Conservation (phyloP, 129 eudicot species). For the Pulicaria dysenterica region DNA sequence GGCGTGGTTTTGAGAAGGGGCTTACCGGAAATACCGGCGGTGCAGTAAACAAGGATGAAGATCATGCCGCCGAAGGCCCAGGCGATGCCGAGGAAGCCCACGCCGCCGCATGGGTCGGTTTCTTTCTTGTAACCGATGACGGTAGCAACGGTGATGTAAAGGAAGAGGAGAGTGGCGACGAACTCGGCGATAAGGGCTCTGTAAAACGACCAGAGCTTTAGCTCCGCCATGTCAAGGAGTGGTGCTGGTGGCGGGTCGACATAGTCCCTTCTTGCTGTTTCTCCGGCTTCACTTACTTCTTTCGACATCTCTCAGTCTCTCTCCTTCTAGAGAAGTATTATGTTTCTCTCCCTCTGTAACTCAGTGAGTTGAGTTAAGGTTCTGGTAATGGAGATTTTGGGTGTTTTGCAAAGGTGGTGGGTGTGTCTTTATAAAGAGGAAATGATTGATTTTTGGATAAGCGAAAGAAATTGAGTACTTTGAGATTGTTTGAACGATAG, state of each 20-base stretch:
- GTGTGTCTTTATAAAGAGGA: constrained; percentile 32
- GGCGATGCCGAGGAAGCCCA: constrained; percentile 48
- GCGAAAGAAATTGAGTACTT: constrained; percentile 25
- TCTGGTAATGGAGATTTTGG: constrained; percentile 14
- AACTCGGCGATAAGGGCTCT: constrained; percentile 43
- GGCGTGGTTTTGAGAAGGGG: neutral
- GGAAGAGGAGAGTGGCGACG: constrained; percentile 43
- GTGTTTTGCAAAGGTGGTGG: constrained; percentile 34
- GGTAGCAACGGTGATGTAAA: constrained; percentile 46
- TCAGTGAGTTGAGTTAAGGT: constrained; percentile 24
- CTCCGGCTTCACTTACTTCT: constrained; percentile 70
- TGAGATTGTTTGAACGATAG: neutral
- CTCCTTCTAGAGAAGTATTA: constrained; percentile 2
- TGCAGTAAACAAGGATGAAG: constrained; percentile 50
- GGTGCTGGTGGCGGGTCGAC: constrained; percentile 51
- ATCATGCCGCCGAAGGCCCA: constrained; percentile 63
- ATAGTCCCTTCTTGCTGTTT: constrained; percentile 40
- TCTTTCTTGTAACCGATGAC: constrained; percentile 47
- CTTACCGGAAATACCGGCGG: constrained; percentile 55
- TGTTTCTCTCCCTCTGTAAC: constrained; percentile 34
- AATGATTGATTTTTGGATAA: constrained; percentile 47
- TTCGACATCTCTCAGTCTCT: constrained; percentile 56
- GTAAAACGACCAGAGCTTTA: constrained; percentile 49
- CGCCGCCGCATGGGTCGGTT: constrained; percentile 45
- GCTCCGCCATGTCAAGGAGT: constrained; percentile 42